Conservation (phyloP, 2,329 filamentous ascomycete genomes). For the Colletotrichum destructivum region DNA sequence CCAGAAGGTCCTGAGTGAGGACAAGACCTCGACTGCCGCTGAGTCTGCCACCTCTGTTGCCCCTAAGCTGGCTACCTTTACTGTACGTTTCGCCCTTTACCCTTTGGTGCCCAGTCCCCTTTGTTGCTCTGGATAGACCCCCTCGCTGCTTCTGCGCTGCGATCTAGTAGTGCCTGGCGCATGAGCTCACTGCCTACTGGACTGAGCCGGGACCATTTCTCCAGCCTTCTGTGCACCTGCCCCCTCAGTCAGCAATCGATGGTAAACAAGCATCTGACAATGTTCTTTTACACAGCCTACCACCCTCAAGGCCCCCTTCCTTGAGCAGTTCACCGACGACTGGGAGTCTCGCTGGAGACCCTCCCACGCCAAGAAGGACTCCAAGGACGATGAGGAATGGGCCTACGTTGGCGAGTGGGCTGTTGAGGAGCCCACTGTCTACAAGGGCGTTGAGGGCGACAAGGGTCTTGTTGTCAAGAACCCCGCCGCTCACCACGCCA, state of each 20-base stretch:
- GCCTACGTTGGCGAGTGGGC: slow-evolving; percentile 97
- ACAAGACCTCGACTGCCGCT: slow-evolving; percentile 58
- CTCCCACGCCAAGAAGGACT: slow-evolving; percentile 96
- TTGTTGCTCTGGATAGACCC: slow-evolving; percentile 18
- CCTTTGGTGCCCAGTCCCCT: background rate
- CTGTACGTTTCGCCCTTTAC: slow-evolving; percentile 74
- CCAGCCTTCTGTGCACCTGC: slow-evolving; percentile 21
- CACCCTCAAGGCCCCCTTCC: slow-evolving; percentile 89
- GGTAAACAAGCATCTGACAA: slow-evolving; percentile 12
- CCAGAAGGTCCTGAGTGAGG: slow-evolving; percentile 68
- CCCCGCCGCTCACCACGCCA: slow-evolving; percentile 97
- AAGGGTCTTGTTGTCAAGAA: slow-evolving; percentile 99
- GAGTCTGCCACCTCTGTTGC: slow-evolving; percentile 70
- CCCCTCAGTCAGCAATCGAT: background rate
- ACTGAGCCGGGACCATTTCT: slow-evolving; percentile 34
- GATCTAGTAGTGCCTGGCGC: slow-evolving; percentile 14
- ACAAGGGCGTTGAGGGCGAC: slow-evolving; percentile 94
- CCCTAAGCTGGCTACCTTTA: slow-evolving; percentile 85
- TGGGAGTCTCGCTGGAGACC: slow-evolving; percentile 96
- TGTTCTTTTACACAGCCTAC: slow-evolving; percentile 75
- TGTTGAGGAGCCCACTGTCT: slow-evolving; percentile 92
- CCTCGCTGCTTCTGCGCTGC: slow-evolving; percentile 11
- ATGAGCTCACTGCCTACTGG: slow-evolving; percentile 24
- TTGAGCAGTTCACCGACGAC: slow-evolving; percentile 98
- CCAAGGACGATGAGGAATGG: slow-evolving; percentile 91